Percentiles rank a stretch among this genome's conserved stretches.
Conservation (phyloP, 768 basidiomycete genomes). For the Boletus subcaerulescens region DNA sequence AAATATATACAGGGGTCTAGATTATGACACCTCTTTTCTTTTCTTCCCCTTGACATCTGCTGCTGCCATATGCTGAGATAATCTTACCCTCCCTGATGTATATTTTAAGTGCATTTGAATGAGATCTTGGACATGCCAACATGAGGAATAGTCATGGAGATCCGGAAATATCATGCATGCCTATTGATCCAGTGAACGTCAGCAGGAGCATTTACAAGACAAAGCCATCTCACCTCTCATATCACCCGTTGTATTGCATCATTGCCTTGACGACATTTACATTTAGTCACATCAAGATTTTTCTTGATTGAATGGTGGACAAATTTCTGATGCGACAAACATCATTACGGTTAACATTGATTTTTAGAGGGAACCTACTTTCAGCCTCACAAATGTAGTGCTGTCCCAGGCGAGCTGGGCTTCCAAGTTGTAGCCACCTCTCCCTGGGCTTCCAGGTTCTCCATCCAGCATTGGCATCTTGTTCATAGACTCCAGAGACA, state of each 20-base stretch:
- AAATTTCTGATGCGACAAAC: not conserved
- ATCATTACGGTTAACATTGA: no score
- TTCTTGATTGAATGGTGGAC: slow-evolving; percentile 2
- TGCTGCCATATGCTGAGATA: not conserved
- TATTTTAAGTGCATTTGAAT: not conserved
- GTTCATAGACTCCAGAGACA: not conserved
- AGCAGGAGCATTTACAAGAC: no score
- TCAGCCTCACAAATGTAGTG: not conserved
- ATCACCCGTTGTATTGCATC: not conserved
- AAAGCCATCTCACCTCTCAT: not conserved
- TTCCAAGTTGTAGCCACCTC: slow-evolving; percentile 9
- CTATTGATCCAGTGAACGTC: not conserved
- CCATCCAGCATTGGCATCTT: slow-evolving; percentile 6
- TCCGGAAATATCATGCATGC: not conserved
- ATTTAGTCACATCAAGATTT: not conserved
- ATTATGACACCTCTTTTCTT: no score
- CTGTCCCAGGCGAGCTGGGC: not conserved
- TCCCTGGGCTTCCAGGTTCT: slow-evolving; percentile 3
- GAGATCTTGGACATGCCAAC: not conserved
- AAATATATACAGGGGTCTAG: no score
- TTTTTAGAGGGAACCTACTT: not conserved
- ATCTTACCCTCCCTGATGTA: not conserved
- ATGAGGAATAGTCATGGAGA: not conserved
- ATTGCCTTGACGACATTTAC: not conserved
- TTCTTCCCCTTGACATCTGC: not conserved